Evolutionary conservation across 805 yeast genomes (phyloP).

Genomic region (Candida ortonii): DNA sequence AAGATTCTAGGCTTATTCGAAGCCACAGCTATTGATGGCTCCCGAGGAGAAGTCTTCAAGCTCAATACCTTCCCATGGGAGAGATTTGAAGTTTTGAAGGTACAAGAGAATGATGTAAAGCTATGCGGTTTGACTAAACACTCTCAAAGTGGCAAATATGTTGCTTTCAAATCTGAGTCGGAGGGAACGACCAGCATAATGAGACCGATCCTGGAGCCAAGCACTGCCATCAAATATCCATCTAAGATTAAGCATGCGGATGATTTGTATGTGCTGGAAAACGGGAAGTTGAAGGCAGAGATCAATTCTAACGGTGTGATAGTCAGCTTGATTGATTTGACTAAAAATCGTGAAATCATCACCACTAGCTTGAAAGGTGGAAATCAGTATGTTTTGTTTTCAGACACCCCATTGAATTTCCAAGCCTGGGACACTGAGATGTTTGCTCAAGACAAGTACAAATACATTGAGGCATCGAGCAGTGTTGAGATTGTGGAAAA

Average conservation of each 20-base stretch:
- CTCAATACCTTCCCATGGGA: constrained; percentile 68
- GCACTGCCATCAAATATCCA: constrained; percentile 38
- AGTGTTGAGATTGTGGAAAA: constrained; percentile 40
- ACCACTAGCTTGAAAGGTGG: constrained; percentile 56
- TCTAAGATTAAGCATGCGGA: constrained; percentile 44
- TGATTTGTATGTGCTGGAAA: constrained; percentile 50
- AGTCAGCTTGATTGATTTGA: constrained; percentile 59
- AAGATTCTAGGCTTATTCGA: constrained; percentile 36
- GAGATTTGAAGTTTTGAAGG: constrained; percentile 43
- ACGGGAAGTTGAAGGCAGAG: constrained; percentile 57
- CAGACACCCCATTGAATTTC: constrained; percentile 87
- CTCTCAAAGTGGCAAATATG: constrained; percentile 17
- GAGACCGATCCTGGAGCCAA: constrained; percentile 19
- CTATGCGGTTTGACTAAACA: neutral
- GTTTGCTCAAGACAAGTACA: constrained; percentile 73
- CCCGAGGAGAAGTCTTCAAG: constrained; percentile 24
- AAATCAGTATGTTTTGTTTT: constrained; percentile 76
- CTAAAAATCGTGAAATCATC: constrained; percentile 61
- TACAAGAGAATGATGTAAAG: constrained; percentile 6
- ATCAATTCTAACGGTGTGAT: constrained; percentile 55
- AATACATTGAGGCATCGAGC: constrained; percentile 43
- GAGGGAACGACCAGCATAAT: constrained; percentile 15
- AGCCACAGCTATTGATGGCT: constrained; percentile 6
- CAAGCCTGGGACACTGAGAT: constrained; percentile 99
- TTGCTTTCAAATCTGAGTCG: constrained; percentile 17